A percentile compares a stretch with the other conserved stretches of the same genome.
Evolutionary conservation across 495 filamentous ascomycete species (phyloP).

Genomic region (Choiromyces venosus): DNA sequence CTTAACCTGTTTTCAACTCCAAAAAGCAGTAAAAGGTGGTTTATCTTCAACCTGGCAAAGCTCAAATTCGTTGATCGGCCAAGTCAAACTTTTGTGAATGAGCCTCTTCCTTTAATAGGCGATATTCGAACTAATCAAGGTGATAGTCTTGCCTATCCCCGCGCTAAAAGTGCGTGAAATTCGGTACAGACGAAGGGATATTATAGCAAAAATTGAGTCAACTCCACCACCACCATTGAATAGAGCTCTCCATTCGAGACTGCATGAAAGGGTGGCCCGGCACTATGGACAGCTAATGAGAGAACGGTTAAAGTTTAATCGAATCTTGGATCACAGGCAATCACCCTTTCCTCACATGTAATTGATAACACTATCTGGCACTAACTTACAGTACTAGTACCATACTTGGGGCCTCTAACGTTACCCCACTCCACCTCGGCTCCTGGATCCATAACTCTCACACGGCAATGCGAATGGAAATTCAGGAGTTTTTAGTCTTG

Average conservation of each 20-base stretch:
- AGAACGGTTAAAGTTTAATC: neutral
- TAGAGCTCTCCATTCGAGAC: neutral
- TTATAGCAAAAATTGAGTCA: neutral
- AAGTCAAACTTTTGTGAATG: too few relatives aligned
- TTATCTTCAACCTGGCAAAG: too few relatives aligned
- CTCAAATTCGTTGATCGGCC: too few relatives aligned
- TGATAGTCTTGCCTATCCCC: too few relatives aligned
- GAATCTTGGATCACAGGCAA: neutral
- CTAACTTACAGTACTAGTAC: neutral
- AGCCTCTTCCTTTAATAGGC: too few relatives aligned
- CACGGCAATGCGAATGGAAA: neutral
- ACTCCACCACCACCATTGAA: neutral
- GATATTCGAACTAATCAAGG: too few relatives aligned
- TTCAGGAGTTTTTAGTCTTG: neutral
- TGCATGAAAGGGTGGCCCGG: neutral
- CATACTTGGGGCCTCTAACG: neutral
- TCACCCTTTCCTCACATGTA: neutral
- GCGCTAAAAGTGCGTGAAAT: too few relatives aligned
- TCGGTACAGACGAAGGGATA: too few relatives aligned
- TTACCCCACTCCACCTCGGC: neutral
- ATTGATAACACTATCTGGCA: neutral
- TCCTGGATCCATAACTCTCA: neutral
- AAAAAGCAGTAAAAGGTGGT: too few relatives aligned
- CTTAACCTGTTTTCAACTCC: too few relatives aligned
- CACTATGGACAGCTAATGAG: neutral